Base-by-base conservation (phyloP, 2,329 filamentous ascomycete species). In the Alternaria sp. region DNA sequence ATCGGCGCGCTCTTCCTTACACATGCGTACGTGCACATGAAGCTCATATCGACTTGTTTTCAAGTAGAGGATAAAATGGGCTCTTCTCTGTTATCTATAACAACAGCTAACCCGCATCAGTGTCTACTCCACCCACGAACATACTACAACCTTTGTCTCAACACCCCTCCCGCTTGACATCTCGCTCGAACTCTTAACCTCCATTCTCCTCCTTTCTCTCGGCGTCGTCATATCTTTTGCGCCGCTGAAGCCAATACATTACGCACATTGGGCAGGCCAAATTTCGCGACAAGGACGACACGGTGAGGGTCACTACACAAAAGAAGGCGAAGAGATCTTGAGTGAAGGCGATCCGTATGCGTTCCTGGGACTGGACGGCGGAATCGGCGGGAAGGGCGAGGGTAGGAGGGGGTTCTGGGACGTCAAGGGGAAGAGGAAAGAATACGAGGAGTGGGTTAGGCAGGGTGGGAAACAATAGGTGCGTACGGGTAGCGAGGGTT, bases 71-170 rank as follows among this genome's bases (percentile, higher is more conserved):
- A 3, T n/a, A 8, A 29, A 0, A 48, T 17, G 29, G 36, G 31
- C 31, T n/a, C 1, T 1, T 11, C 3, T 10, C 2, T 31, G n/a
- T 34, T 14, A 2, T 7, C 4, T 5, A 10, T 2, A 5, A 44
- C 5, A 2, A 6, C 2, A 28, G 36, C 67, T 75, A 58, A 75
- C 51, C 33, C 28, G 37, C 40, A 44, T 11, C 75, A 99, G 95
- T 64, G 96, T 93, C 80, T 99, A 98, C 80, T 99, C 95, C 51
- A 93, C 93, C 45, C 91, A 97, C 79, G 95, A 99, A 80, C 91
- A 97, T 80, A 90, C 92, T 6, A 84, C 88, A 23, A 85, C 96
- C 49, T 86, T 88, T 83, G 78, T 56, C 63, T 75, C 64, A 57
- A 67, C 84, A 14, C 70, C 71, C 13, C 84, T 98, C 1, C 94